Evolutionary conservation across 495 filamentous ascomycete genomes (phyloP).

Genomic region (Daldinia vernicosa): DNA sequence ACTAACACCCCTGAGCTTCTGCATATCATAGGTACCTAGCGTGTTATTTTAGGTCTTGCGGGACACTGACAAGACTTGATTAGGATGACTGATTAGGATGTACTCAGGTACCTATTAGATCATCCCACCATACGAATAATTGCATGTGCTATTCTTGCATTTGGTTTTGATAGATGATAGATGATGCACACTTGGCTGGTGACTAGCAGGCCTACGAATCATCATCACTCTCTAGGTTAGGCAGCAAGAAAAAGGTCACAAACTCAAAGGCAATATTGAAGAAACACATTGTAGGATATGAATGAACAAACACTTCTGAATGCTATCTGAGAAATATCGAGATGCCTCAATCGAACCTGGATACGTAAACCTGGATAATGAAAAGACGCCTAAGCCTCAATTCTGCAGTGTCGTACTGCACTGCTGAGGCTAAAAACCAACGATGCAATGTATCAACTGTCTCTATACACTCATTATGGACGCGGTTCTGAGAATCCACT

Average conservation of each 20-base stretch:
- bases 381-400: conserved; percentile 27
- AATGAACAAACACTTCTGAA: conserved; percentile 26
- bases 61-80: neutral
- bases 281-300: neutral
- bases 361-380: conserved; percentile 23
- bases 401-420: conserved; percentile 9
- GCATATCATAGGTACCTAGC: neutral
- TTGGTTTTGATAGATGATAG: neutral
- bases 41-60: neutral
- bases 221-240: neutral
- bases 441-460: conserved; percentile 29
- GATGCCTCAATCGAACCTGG: conserved; percentile 24
- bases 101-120: neutral
- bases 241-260: conserved; percentile 16
- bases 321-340: conserved; percentile 27
- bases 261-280: neutral
- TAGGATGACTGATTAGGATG: neutral
- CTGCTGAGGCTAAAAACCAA: conserved; percentile 13
- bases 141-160: conserved; percentile 12
- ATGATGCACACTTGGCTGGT: conserved; percentile 4
- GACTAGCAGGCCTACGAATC: neutral
- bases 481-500: conserved; percentile 4
- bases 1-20: neutral
- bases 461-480: conserved; percentile 34
- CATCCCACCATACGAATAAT: conserved; percentile 2